phyloP scores from a whole-genome alignment of 78 protist genomes.

The Dictyostelium purpureum region DNA sequence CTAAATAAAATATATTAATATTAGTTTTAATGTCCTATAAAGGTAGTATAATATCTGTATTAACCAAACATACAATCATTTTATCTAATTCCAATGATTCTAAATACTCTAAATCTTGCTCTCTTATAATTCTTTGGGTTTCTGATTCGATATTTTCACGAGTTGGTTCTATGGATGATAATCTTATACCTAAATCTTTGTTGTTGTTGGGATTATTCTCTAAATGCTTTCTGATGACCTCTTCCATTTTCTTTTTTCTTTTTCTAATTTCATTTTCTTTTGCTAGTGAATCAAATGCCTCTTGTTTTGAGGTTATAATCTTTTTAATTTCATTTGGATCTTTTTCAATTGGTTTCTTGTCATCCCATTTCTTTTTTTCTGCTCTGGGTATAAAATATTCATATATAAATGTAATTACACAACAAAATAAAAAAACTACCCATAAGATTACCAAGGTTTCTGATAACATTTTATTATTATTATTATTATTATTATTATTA shows the following conservation, averaged over 20 bases:
- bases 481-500: too few relatives aligned
- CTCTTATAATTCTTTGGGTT: slow-evolving; percentile 2
- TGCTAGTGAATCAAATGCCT: not conserved
- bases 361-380: not conserved
- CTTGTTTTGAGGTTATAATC: not conserved
- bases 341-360: not conserved
- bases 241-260: not conserved
- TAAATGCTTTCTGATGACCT: too few relatives aligned
- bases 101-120: slow-evolving; percentile 9
- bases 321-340: not conserved
- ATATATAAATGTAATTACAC: not conserved
- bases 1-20: not conserved
- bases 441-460: not conserved
- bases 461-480: too few relatives aligned
- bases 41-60: too few relatives aligned
- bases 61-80: too few relatives aligned
- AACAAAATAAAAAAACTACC: not conserved
- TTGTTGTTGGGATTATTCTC: too few relatives aligned
- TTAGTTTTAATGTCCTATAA: too few relatives aligned
- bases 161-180: not conserved
- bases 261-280: not conserved
- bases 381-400: not conserved
- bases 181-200: not conserved
- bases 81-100: not conserved
- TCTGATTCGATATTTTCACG: not conserved